Conservation (phyloP, 805 yeast species). For the Kodamaea kakaduensis region DNA sequence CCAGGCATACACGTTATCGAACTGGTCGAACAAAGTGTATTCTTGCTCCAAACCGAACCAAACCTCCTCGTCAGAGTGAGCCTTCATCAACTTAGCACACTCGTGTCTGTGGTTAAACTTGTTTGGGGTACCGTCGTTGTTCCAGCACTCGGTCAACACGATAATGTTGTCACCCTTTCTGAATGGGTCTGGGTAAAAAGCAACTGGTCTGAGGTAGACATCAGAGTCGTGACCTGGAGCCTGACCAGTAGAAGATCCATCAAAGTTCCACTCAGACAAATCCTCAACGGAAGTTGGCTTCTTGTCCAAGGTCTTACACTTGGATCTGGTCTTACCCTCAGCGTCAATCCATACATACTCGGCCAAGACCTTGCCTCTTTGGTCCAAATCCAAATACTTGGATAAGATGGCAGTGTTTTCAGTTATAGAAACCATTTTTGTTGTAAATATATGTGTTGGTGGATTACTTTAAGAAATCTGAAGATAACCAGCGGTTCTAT, state of each 20-base stretch:
- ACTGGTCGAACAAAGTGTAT: conserved; percentile 92
- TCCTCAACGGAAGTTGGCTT: conserved; percentile 72
- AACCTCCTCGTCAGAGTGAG: conserved; percentile 76
- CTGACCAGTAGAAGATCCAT: conserved; percentile 97
- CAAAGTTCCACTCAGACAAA: conserved; percentile 98
- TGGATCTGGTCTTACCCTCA: conserved; percentile 85
- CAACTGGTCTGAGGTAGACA: conserved; percentile 91
- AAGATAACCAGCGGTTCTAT: neutral
- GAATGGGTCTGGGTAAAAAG: conserved; percentile 94
- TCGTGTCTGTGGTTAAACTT: conserved; percentile 97
- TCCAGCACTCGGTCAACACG: conserved; percentile 95
- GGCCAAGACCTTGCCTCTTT: conserved; percentile 83
- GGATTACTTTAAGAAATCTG: conserved; percentile 3
- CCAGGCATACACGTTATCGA: conserved; percentile 93
- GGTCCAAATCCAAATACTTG: conserved; percentile 81
- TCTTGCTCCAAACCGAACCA: conserved; percentile 99
- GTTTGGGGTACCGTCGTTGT: conserved; percentile 99
- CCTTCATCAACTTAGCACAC: conserved; percentile 90
- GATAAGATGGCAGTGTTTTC: conserved; percentile 77
- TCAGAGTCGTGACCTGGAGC: conserved; percentile 98
- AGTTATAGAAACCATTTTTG: conserved; percentile 36
- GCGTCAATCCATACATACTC: conserved; percentile 99
- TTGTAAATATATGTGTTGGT: conserved; percentile 1
- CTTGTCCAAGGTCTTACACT: conserved; percentile 80
- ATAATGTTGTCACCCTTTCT: conserved; percentile 96